Evolutionary conservation across 164 flowering plant genomes (phyloP).

Genomic region (Magnolia officinalis): DNA sequence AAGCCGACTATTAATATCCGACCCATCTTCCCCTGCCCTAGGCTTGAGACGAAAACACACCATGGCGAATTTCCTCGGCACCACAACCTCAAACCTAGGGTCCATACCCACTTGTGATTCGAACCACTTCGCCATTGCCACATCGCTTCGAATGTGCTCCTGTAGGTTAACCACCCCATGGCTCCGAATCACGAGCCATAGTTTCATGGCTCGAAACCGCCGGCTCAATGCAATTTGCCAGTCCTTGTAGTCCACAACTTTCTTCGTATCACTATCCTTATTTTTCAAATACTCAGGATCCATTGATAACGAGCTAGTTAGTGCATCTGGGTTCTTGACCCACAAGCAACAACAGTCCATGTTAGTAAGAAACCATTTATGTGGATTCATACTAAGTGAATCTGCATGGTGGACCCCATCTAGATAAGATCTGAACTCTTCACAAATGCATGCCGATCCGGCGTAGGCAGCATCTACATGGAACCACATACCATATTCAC

Average conservation of each 20-base stretch:
- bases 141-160: constrained; percentile 37
- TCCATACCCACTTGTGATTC: constrained; percentile 29
- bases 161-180: constrained; percentile 23
- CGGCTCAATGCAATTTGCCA: constrained; percentile 33
- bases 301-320: constrained; percentile 32
- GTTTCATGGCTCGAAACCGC: constrained; percentile 38
- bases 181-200: constrained; percentile 54
- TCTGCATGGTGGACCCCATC: constrained; percentile 42
- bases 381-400: constrained; percentile 50
- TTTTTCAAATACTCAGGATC: constrained; percentile 52
- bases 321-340: constrained; percentile 32
- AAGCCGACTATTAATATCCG: constrained; percentile 11
- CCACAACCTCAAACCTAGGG: constrained; percentile 45
- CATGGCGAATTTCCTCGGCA: constrained; percentile 37
- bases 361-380: constrained; percentile 54
- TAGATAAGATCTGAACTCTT: constrained; percentile 47
- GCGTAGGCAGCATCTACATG: constrained; percentile 65
- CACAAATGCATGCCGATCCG: constrained; percentile 55
- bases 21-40: not conserved
- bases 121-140: constrained; percentile 40
- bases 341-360: constrained; percentile 61
- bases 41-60: constrained; percentile 50
- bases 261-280: constrained; percentile 37
- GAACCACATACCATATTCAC: constrained; percentile 37
- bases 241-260: constrained; percentile 56